Evolutionary conservation across 208 protist genomes (phyloP).

Genomic region (Acanthamoeba lugdunensis): DNA sequence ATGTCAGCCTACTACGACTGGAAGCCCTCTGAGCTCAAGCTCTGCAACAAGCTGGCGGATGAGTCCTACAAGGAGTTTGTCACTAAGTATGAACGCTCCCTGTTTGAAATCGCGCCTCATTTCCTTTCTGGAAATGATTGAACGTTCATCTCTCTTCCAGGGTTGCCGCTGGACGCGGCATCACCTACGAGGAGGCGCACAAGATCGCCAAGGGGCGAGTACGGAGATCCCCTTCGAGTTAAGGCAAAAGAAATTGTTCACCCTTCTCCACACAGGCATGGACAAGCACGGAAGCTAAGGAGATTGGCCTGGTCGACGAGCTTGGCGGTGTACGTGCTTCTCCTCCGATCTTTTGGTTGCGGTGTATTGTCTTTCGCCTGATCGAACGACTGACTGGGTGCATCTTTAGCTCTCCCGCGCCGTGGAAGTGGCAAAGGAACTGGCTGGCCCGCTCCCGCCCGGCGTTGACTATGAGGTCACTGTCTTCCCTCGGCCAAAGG

Average conservation of each 20-base stretch:
- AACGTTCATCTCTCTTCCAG: not conserved
- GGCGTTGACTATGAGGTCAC: slow-evolving; percentile 33
- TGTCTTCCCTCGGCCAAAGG: not conserved
- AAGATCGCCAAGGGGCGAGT: slow-evolving; percentile 67
- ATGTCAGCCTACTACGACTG: not conserved
- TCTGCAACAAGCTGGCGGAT: slow-evolving; percentile 1
- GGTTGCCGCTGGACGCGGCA: slow-evolving; percentile 18
- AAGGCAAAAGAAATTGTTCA: not conserved
- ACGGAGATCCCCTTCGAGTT: not conserved
- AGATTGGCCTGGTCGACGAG: slow-evolving; percentile 59
- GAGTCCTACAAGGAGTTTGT: slow-evolving; percentile 19
- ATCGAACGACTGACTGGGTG: no score
- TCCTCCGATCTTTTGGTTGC: not conserved
- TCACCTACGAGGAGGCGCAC: slow-evolving; percentile 56
- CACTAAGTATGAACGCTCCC: not conserved
- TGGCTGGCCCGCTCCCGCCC: slow-evolving; percentile 19
- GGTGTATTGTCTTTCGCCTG: not conserved
- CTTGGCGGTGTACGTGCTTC: slow-evolving; percentile 56
- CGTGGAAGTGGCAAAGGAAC: slow-evolving; percentile 36
- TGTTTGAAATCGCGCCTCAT: not conserved
- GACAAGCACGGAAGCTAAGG: slow-evolving; percentile 25
- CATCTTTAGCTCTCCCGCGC: not conserved
- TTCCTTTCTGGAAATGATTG: not conserved
- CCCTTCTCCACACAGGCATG: not conserved
- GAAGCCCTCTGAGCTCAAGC: not conserved